Evolutionary conservation across 768 basidiomycete species (phyloP).

Genomic region (Lactifluus piperatus): DNA sequence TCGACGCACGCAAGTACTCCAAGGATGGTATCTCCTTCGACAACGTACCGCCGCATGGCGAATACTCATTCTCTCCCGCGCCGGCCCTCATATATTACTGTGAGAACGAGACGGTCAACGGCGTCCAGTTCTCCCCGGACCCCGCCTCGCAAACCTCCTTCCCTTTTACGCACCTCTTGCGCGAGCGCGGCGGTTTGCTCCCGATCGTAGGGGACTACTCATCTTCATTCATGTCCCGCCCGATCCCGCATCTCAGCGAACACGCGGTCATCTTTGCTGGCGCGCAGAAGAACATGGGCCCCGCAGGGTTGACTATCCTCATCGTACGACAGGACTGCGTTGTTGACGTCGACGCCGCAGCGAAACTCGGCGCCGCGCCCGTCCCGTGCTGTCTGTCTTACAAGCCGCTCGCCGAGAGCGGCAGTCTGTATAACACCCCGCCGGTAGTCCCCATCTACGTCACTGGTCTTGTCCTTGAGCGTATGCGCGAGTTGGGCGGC

Average conservation of each 20-base stretch:
- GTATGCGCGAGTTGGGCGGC: slow-evolving; percentile 58
- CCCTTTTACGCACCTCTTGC: slow-evolving; percentile 56
- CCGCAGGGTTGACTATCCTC: slow-evolving; percentile 84
- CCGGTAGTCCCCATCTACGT: slow-evolving; percentile 89
- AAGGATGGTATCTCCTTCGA: slow-evolving; percentile 65
- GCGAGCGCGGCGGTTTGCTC: slow-evolving; percentile 45
- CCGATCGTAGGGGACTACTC: slow-evolving; percentile 95
- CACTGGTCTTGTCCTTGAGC: slow-evolving; percentile 71
- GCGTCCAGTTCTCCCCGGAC: slow-evolving; percentile 74
- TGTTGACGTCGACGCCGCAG: slow-evolving; percentile 79
- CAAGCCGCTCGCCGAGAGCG: slow-evolving; percentile 68
- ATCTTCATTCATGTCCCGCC: slow-evolving; percentile 92
- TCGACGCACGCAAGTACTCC: slow-evolving; percentile 55
- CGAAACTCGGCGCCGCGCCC: slow-evolving; percentile 58
- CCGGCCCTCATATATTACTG: slow-evolving; percentile 96
- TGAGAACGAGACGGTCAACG: slow-evolving; percentile 98
- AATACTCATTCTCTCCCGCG: slow-evolving; percentile 68
- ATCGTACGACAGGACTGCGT: slow-evolving; percentile 94
- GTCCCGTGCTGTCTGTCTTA: slow-evolving; percentile 78
- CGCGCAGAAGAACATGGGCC: slow-evolving; percentile 96
- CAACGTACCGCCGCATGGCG: slow-evolving; percentile 63
- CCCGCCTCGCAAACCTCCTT: slow-evolving; percentile 53
- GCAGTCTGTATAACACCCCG: slow-evolving; percentile 88
- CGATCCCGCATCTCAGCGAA: slow-evolving; percentile 78
- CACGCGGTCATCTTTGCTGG: slow-evolving; percentile 96